A percentile compares a stretch with the other conserved stretches of the same genome.
phyloP scores from a whole-genome alignment of 192 early-diverging fungal genomes.

The Coemansia sp. region DNA sequence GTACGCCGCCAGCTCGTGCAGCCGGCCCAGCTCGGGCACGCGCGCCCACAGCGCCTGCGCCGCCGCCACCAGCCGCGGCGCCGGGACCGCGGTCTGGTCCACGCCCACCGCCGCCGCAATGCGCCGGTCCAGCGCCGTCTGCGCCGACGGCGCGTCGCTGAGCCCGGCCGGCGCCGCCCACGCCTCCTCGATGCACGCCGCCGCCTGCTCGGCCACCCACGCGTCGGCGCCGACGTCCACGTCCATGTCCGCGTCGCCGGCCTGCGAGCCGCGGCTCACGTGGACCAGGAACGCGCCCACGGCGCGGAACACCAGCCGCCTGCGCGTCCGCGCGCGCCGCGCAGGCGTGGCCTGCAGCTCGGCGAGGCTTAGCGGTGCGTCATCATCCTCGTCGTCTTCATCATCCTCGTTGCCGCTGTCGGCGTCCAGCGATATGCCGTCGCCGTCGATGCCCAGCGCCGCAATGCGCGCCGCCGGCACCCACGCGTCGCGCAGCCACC shows the following conservation, averaged over 20 bases:
- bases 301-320: constrained; percentile 29
- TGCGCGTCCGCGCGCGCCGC: constrained; percentile 9
- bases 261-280: constrained; percentile 7
- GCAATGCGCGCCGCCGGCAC: constrained; percentile 22
- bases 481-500: constrained; percentile 52
- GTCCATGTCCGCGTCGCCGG: neutral
- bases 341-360: constrained; percentile 3
- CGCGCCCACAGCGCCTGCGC: constrained; percentile 32
- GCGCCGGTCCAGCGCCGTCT: constrained; percentile 22
- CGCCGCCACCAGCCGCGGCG: constrained; percentile 26
- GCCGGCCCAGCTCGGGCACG: constrained; percentile 17
- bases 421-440: constrained; percentile 1
- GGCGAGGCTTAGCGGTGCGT: constrained; percentile 4
- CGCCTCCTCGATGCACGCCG: constrained; percentile 36
- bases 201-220: constrained; percentile 37
- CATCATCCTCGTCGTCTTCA: constrained; percentile 9
- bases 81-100: constrained; percentile 3
- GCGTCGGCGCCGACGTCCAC: neutral
- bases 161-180: constrained; percentile 21
- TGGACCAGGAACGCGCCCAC: constrained; percentile 38
- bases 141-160: constrained; percentile 15
- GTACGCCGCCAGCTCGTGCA: constrained; percentile 20
- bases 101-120: constrained; percentile 13
- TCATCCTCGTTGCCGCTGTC: constrained; percentile 2
- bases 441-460: constrained; percentile 21